These are phyloP conservation scores for Mycothermus thermophilus DNA, from an alignment of 495 filamentous ascomycete genomes.

Conservation along the genomic window DNA sequence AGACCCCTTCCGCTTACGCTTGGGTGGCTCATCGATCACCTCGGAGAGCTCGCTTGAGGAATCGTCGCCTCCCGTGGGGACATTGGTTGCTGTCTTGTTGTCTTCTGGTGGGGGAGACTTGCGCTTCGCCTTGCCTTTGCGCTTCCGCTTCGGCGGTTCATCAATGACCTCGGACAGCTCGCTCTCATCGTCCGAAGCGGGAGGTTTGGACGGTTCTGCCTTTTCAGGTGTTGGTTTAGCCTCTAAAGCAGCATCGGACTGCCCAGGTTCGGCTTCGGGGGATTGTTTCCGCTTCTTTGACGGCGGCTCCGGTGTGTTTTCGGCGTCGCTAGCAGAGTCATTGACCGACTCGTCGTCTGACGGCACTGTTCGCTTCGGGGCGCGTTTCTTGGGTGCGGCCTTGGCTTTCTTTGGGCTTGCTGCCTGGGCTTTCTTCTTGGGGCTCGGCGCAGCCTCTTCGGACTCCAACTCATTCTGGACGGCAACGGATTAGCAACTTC, in stretches of 20 bases:
- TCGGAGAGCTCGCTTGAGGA: slow-evolving; percentile 66
- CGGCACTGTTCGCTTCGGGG: slow-evolving; percentile 18
- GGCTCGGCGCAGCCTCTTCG: background rate
- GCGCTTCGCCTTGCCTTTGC: slow-evolving; percentile 14
- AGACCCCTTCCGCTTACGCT: slow-evolving; percentile 13
- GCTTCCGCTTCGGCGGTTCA: slow-evolving; percentile 31
- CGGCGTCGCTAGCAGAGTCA: background rate
- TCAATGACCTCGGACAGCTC: slow-evolving; percentile 69
- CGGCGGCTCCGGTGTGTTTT: background rate
- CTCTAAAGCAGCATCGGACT: slow-evolving; percentile 3
- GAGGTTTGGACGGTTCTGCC: slow-evolving; percentile 11
- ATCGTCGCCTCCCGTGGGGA: slow-evolving; percentile 36
- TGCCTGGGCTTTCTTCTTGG: slow-evolving; percentile 5
- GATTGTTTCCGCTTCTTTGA: background rate
- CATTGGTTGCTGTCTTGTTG: slow-evolving; percentile 15
- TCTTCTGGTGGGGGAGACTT: slow-evolving; percentile 11
- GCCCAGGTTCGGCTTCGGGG: no score
- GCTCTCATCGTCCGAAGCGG: slow-evolving; percentile 49
- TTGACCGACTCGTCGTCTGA: slow-evolving; percentile 17
- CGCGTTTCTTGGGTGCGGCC: slow-evolving; percentile 15
- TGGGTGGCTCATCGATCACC: slow-evolving; percentile 34
- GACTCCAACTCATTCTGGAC: background rate
- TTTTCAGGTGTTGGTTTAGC: slow-evolving; percentile 25
- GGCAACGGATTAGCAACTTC: no score
- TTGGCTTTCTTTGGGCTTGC: no score